Conservation (phyloP, 2,329 filamentous ascomycete genomes). For the Diaporthe citri region DNA sequence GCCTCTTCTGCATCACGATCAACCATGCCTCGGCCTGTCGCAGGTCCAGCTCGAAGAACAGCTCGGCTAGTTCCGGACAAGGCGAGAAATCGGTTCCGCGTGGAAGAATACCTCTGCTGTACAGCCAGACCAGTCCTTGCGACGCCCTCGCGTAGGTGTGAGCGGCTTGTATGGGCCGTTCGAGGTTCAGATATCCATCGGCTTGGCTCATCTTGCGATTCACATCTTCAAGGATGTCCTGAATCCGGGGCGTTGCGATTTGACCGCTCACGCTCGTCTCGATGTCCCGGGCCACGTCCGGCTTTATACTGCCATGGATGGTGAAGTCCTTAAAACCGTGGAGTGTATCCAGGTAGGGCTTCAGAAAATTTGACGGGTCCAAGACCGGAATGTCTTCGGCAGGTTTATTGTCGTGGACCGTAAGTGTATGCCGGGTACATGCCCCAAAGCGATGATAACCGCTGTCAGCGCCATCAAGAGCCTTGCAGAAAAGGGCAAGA, state of each 20-base stretch:
- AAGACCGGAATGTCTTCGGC: not conserved
- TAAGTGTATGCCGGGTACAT: constrained; percentile 5
- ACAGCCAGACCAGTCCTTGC: not conserved
- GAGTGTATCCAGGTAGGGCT: not conserved
- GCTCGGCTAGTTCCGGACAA: not conserved
- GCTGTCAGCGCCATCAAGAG: constrained; percentile 1
- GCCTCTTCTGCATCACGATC: not conserved
- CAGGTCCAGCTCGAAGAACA: not conserved
- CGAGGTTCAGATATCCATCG: not conserved
- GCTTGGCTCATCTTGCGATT: not conserved
- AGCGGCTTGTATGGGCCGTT: not conserved
- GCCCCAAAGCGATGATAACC: constrained; percentile 2
- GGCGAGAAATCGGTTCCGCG: too few species aligned
- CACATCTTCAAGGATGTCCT: not conserved
- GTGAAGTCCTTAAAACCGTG: not conserved
- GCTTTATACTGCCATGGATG: not conserved
- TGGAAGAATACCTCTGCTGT: not conserved
- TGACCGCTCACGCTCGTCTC: not conserved
- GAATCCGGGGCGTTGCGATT: not conserved
- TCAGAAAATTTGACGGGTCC: not conserved
- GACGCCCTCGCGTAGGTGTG: not conserved
- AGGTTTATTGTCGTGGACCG: not conserved
- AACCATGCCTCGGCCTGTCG: constrained; percentile 1
- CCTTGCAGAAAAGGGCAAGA: not conserved
- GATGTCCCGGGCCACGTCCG: not conserved